Evolutionary conservation across 164 flowering plant species (phyloP).

Genomic region (Pachysandra terminalis): DNA sequence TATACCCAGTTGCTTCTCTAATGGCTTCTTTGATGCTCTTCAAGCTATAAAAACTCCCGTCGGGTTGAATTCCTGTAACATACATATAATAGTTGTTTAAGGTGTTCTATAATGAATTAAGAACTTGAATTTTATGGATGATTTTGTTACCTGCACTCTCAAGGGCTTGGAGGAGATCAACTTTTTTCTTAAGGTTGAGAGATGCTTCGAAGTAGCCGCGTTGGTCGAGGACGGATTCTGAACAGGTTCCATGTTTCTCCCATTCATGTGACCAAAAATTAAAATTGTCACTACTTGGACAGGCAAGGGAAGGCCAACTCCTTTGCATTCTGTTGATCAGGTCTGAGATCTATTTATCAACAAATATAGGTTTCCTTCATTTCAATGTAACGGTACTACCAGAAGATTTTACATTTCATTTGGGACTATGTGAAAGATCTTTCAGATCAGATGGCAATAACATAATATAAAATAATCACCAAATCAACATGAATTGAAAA

Average conservation of each 20-base stretch:
- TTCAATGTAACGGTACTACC: too few species aligned
- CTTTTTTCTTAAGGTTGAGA: constrained; percentile 25
- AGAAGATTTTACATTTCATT: too few species aligned
- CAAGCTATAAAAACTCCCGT: constrained; percentile 9
- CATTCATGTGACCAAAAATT: constrained; percentile 55
- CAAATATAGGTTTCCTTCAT: neutral
- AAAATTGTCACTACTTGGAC: constrained; percentile 42
- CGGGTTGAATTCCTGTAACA: neutral
- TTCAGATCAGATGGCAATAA: too few species aligned
- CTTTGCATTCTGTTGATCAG: constrained; percentile 29
- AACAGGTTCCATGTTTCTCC: constrained; percentile 49
- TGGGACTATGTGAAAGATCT: too few species aligned
- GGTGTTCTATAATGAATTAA: too few species aligned
- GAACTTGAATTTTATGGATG: too few species aligned
- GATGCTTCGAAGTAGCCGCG: constrained; percentile 29
- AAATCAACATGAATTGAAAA: too few species aligned
- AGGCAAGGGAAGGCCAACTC: constrained; percentile 49
- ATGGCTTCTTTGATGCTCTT: constrained; percentile 9
- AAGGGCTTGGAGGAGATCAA: constrained; percentile 31
- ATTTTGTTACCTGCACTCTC: constrained; percentile 20
- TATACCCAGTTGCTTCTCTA: constrained; percentile 11
- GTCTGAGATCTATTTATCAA: constrained; percentile 27
- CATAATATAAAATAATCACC: too few species aligned
- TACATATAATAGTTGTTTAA: too few species aligned
- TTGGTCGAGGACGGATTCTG: constrained; percentile 40